phyloP scores from a whole-genome alignment of 177 flowering plant species.

The Vitis hybrid region DNA sequence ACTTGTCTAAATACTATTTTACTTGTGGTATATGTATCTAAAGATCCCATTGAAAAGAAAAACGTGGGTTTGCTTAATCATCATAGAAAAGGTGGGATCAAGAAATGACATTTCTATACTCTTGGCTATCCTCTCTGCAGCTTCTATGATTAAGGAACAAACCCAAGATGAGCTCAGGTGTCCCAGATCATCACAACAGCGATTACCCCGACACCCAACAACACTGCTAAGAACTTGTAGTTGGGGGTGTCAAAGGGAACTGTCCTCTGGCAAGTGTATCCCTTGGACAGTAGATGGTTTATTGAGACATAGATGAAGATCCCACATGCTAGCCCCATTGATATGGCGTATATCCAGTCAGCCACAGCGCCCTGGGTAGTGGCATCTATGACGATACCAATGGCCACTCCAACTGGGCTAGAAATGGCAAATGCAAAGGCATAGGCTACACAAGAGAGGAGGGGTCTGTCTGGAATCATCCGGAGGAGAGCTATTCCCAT shows the following conservation, averaged over 20 bases:
- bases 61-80: no score
- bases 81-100: no score
- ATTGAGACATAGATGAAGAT: slow-evolving; percentile 73
- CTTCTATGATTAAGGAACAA: no score
- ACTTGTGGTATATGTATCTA: no score
- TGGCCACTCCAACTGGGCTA: slow-evolving; percentile 70
- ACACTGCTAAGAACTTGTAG: slow-evolving; percentile 54
- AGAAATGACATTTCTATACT: not conserved
- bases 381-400: slow-evolving; percentile 70
- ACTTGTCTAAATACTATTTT: no score
- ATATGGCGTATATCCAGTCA: slow-evolving; percentile 82
- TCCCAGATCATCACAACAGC: slow-evolving; percentile 94
- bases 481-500: slow-evolving; percentile 82
- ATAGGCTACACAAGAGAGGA: slow-evolving; percentile 54
- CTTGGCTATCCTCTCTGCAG: no score
- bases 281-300: slow-evolving; percentile 71
- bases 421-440: slow-evolving; percentile 75
- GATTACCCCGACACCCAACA: slow-evolving; percentile 64
- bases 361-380: slow-evolving; percentile 70
- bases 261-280: slow-evolving; percentile 36
- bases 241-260: slow-evolving; percentile 37
- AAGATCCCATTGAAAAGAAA: no score
- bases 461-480: slow-evolving; percentile 74
- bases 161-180: slow-evolving; percentile 17
- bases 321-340: slow-evolving; percentile 87